phyloP scores from a whole-genome alignment of 495 filamentous ascomycete species.

The Penicillium pancosmium region DNA sequence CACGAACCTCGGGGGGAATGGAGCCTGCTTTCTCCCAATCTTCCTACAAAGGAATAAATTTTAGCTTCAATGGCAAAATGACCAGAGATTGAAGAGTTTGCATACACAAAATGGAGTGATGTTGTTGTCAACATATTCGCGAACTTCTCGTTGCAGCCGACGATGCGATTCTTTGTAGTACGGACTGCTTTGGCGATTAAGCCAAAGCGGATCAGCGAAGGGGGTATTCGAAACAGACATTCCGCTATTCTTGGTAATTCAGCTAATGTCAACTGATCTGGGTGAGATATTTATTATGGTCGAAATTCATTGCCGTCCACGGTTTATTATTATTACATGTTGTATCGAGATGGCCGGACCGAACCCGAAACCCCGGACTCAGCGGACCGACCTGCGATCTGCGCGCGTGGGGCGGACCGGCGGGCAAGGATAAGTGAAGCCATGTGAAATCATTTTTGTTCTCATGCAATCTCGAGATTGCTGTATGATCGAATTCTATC shows the following conservation, averaged over 20 bases:
- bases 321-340: not conserved
- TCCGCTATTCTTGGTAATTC: not conserved
- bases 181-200: slow-evolving; percentile 66
- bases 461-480: no score
- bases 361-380: not conserved
- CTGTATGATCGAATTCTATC: no score
- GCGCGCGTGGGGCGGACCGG: not conserved
- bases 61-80: not conserved
- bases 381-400: not conserved
- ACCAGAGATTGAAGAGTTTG: not conserved
- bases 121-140: slow-evolving; percentile 66
- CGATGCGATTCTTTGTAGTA: slow-evolving; percentile 75
- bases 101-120: slow-evolving; percentile 36
- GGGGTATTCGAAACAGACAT: slow-evolving; percentile 37
- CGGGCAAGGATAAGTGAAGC: not conserved
- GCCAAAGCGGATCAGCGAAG: slow-evolving; percentile 75
- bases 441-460: not conserved
- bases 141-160: slow-evolving; percentile 62
- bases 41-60: slow-evolving; percentile 2
- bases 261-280: not conserved
- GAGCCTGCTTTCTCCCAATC: slow-evolving; percentile 33
- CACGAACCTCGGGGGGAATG: slow-evolving; percentile 26
- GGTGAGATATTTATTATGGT: not conserved
- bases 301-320: no score
- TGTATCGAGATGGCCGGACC: not conserved